Base-by-base conservation (phyloP, 1,139 yeast species). In the Magnusiomyces fungicola region DNA sequence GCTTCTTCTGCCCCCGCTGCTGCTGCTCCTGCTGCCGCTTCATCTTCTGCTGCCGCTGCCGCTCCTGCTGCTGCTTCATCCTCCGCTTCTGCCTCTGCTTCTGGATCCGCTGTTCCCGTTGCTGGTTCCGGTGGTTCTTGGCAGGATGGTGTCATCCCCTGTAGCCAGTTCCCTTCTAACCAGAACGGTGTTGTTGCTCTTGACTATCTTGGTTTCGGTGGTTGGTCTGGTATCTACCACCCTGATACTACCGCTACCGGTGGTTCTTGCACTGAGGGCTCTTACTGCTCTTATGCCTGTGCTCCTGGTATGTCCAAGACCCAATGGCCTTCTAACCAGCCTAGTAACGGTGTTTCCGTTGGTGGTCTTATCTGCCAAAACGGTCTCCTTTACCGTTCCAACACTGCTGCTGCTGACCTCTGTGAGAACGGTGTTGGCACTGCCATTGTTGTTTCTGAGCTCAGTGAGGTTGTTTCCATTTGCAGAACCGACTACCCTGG, bases 401-500 rank as follows among this genome's bases (percentile, higher is more conserved):
- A 85, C 78, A 64, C 80, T 33, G 70, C 72, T 64, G 56, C 75
- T 51, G 71, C 79, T 58, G 69, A 78, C 71, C 78, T 90, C 63
- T 89, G 98, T 76, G 85, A 76, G 66, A 82, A 94, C 89, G 97
- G 95, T 65, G 71, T 70, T 27, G 69, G 79, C 54, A 69, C 82
- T 54, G 95, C 95, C 47, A 63, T 67, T 47, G 94, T 87, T 58
- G 81, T 74, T 46, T 81, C 83, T 65, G 73, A 83, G 61, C 72
- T 85, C 55, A 68, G 69, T 56, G 65, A 81, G 59, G 75, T 74
- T 46, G 90, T 92, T 62, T 87, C 97, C 53, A 74, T 90, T 62
- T 90, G 98, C 77, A 83, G 96, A 75, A 92, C 98, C 55, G 97
- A 92, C 70, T 92, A 92, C 79, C 98, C 97, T 63, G 97, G 97